Conservation (phyloP, 2,329 filamentous ascomycete species). For the Sclerotinia trifoliorum region DNA sequence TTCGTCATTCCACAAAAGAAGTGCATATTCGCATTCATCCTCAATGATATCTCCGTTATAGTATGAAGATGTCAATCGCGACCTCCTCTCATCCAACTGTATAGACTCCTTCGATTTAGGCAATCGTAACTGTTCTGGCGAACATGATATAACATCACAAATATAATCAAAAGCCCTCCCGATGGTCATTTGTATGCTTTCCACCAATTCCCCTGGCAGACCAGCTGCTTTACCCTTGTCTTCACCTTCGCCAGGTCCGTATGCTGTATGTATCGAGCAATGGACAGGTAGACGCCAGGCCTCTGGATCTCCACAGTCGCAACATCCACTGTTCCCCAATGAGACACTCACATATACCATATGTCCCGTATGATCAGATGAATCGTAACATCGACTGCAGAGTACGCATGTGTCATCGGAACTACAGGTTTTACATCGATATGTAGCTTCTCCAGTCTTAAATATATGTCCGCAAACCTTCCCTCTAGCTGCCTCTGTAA, state of each 20-base stretch:
- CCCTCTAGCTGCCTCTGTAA: slow-evolving; percentile 85
- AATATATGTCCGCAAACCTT: slow-evolving; percentile 98
- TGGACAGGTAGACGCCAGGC: slow-evolving; percentile 86
- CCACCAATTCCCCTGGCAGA: slow-evolving; percentile 72
- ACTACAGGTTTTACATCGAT: slow-evolving; percentile 90
- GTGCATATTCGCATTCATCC: slow-evolving; percentile 71
- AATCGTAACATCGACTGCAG: slow-evolving; percentile 90
- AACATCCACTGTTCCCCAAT: slow-evolving; percentile 90
- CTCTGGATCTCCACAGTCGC: slow-evolving; percentile 94
- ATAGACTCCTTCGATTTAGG: slow-evolving; percentile 82
- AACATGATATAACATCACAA: slow-evolving; percentile 96
- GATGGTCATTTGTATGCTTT: slow-evolving; percentile 82
- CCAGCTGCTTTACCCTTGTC: slow-evolving; percentile 60
- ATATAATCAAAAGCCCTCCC: slow-evolving; percentile 87
- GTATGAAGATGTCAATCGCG: slow-evolving; percentile 72
- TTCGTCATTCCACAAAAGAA: slow-evolving; percentile 96
- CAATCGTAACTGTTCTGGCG: slow-evolving; percentile 88
- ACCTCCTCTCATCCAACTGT: slow-evolving; percentile 74
- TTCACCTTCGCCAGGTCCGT: slow-evolving; percentile 47
- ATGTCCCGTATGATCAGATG: slow-evolving; percentile 91
- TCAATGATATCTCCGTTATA: slow-evolving; percentile 65
- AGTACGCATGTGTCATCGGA: slow-evolving; percentile 94
- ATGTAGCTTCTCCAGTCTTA: slow-evolving; percentile 88
- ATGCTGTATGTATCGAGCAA: slow-evolving; percentile 88
- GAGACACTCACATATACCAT: slow-evolving; percentile 87